Percentiles rank a stretch among this genome's conserved stretches.
phyloP scores from a whole-genome alignment of 352 stramenopile species.

The Phytophthora sansomeana region DNA sequence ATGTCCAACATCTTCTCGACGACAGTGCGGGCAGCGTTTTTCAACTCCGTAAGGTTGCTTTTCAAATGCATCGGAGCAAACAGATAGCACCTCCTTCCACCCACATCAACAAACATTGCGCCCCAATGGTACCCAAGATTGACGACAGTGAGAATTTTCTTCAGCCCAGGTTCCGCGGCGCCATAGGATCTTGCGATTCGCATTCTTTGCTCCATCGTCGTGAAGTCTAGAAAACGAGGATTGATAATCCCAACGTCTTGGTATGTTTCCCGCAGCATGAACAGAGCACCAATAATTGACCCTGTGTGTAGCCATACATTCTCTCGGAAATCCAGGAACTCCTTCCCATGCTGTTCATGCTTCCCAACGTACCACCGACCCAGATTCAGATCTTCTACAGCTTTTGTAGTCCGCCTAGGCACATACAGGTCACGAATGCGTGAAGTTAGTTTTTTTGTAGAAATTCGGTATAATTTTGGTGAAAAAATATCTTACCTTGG shows the following conservation, averaged over 20 bases:
- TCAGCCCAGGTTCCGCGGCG: too few relatives aligned
- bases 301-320: too few relatives aligned
- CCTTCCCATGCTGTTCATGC: not conserved
- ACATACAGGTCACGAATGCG: not conserved
- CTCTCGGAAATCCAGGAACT: too few relatives aligned
- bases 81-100: not conserved
- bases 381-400: conserved; percentile 3
- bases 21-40: too few relatives aligned
- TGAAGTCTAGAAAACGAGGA: too few relatives aligned
- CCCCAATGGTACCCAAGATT: conserved; percentile 13
- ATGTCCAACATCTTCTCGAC: too few relatives aligned
- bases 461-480: conserved; percentile 4
- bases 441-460: not conserved
- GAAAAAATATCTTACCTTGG: conserved; percentile 4
- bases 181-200: too few relatives aligned
- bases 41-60: not conserved
- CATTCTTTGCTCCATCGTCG: too few relatives aligned
- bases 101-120: conserved; percentile 3
- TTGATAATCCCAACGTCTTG: too few relatives aligned
- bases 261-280: too few relatives aligned
- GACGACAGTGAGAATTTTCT: too few relatives aligned
- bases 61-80: conserved; percentile 10
- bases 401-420: conserved; percentile 5
- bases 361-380: not conserved
- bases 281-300: too few relatives aligned